Conservation (phyloP, 129 eudicot genomes). For the Saposhnikovia divaricata region DNA sequence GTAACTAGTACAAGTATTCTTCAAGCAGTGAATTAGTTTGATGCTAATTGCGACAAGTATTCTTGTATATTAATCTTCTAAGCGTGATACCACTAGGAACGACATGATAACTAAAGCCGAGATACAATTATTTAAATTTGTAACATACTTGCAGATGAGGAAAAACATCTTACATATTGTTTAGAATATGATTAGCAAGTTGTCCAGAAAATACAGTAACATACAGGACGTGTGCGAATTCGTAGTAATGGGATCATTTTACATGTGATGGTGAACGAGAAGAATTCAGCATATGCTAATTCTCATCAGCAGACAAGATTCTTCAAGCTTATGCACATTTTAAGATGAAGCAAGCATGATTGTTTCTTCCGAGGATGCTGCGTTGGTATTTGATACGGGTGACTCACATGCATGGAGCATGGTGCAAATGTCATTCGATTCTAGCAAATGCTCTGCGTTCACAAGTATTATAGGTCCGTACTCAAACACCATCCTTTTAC, state of each 20-base stretch:
- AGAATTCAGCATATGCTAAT: neutral
- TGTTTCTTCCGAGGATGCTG: constrained; percentile 12
- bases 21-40: too few relatives aligned
- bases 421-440: constrained; percentile 60
- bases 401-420: constrained; percentile 62
- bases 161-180: neutral
- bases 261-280: neutral
- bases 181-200: neutral
- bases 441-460: constrained; percentile 66
- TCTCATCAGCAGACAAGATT: neutral
- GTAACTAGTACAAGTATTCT: too few relatives aligned
- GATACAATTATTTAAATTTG: neutral
- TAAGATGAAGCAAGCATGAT: constrained; percentile 47
- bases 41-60: too few relatives aligned
- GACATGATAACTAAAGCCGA: neutral
- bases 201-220: neutral
- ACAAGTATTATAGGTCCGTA: constrained; percentile 62
- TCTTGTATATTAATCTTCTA: neutral
- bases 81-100: neutral
- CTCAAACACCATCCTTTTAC: constrained; percentile 69
- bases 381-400: constrained; percentile 3
- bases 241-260: neutral
- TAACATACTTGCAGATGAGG: neutral
- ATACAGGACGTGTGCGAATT: neutral
- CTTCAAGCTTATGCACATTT: constrained; percentile 1